Percentiles rank a stretch among this genome's conserved stretches.
Conservation (phyloP, 2,329 filamentous ascomycete species). For the Ascochyta viciae-villosae region DNA sequence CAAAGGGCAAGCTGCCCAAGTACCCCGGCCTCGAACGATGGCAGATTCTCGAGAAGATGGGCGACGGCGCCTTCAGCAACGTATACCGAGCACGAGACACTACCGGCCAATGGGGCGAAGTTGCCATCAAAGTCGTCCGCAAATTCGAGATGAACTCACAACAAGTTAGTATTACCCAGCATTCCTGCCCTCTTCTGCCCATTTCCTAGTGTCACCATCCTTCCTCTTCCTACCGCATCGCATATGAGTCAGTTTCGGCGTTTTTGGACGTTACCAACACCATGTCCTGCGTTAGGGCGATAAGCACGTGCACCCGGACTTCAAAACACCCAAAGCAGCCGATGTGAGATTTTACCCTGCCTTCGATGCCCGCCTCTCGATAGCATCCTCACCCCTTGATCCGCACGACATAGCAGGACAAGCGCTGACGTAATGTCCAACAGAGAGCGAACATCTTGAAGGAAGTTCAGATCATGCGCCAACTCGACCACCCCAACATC, state of each 20-base stretch:
- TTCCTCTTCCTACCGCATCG: slow-evolving; percentile 38
- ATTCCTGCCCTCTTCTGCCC: slow-evolving; percentile 38
- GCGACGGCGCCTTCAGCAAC: slow-evolving; percentile 98
- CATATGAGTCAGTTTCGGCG: slow-evolving; percentile 25
- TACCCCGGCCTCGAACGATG: slow-evolving; percentile 88
- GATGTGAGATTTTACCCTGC: slow-evolving; percentile 74
- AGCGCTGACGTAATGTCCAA: slow-evolving; percentile 52
- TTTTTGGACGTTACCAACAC: slow-evolving; percentile 58
- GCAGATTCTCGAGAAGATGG: slow-evolving; percentile 94
- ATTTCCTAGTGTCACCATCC: slow-evolving; percentile 37
- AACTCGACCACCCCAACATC: slow-evolving; percentile 95
- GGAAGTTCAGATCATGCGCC: slow-evolving; percentile 98
- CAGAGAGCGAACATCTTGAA: slow-evolving; percentile 97
- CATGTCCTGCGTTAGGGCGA: slow-evolving; percentile 72
- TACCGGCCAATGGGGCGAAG: slow-evolving; percentile 75
- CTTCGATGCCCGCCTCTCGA: slow-evolving; percentile 39
- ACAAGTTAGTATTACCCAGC: slow-evolving; percentile 76
- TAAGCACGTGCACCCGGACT: slow-evolving; percentile 92
- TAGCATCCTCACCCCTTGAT: slow-evolving; percentile 33
- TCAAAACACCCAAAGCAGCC: slow-evolving; percentile 90
- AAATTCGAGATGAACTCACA: slow-evolving; percentile 99
- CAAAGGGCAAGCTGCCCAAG: slow-evolving; percentile 80
- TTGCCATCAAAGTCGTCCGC: slow-evolving; percentile 97
- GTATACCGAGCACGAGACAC: slow-evolving; percentile 89
- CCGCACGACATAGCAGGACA: slow-evolving; percentile 32